A percentile compares a stretch with the other conserved stretches of the same genome.
These are phyloP conservation scores for Rhododendron ovatum DNA, from an alignment of 148 eudicot species.

Conservation along the genomic window DNA sequence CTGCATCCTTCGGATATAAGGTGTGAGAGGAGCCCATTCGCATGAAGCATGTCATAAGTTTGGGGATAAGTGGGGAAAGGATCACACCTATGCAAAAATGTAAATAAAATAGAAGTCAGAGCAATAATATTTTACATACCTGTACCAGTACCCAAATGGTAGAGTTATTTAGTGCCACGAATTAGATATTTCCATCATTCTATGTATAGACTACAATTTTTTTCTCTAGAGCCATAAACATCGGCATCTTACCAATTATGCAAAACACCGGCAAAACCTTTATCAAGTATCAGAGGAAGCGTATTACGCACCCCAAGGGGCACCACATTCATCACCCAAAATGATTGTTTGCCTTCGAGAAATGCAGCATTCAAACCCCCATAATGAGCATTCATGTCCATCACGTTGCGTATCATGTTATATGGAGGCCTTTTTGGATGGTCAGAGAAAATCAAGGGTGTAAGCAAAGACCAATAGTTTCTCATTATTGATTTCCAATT, in stretches of 20 bases:
- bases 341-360: conserved; percentile 60
- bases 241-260: conserved; percentile 69
- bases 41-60: conserved; percentile 93
- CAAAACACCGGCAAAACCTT: conserved; percentile 82
- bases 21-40: conserved; percentile 74
- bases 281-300: conserved; percentile 77
- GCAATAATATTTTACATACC: conserved; percentile 37
- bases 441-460: conserved; percentile 95
- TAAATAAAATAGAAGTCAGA: neutral
- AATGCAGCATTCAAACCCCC: conserved; percentile 82
- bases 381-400: conserved; percentile 95
- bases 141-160: conserved; percentile 16
- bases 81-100: conserved; percentile 55
- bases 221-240: neutral
- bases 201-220: neutral
- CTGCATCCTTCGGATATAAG: conserved; percentile 59
- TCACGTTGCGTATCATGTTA: conserved; percentile 92
- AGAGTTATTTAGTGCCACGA: neutral
- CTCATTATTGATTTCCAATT: conserved; percentile 59
- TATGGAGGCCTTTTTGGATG: conserved; percentile 99
- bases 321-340: conserved; percentile 96
- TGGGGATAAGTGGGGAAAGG: conserved; percentile 95
- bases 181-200: neutral
- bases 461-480: conserved; percentile 92
- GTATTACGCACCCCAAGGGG: conserved; percentile 61